Evolutionary conservation across 768 basidiomycete genomes (phyloP).

Genomic region (Mycena indigotica): DNA sequence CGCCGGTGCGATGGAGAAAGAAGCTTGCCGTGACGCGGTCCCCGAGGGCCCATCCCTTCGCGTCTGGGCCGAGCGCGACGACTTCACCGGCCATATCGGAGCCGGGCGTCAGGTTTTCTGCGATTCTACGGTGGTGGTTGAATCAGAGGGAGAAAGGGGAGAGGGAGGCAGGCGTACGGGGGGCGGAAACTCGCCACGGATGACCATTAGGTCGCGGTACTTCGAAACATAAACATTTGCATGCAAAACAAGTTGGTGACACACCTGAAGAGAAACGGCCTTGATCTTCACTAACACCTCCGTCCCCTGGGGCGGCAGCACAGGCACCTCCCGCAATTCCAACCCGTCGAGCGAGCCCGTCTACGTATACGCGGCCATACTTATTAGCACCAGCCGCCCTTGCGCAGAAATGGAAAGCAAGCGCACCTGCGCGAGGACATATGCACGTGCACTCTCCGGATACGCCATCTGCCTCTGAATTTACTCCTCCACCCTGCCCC

Average conservation of each 20-base stretch:
- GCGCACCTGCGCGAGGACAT: background rate
- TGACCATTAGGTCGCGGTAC: slow-evolving; percentile 54
- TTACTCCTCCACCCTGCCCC: no score
- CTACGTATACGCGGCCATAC: slow-evolving; percentile 6
- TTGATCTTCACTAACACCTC: slow-evolving; percentile 59
- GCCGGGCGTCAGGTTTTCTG: slow-evolving; percentile 36
- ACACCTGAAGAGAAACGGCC: slow-evolving; percentile 57
- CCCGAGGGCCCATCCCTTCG: slow-evolving; percentile 51
- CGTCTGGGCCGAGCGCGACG: slow-evolving; percentile 45
- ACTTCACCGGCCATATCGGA: slow-evolving; percentile 64
- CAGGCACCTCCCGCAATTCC: slow-evolving; percentile 24
- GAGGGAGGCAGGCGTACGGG: slow-evolving; percentile 24
- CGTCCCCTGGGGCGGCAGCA: slow-evolving; percentile 37
- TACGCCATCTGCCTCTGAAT: no score
- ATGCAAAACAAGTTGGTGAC: background rate
- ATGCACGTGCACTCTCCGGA: background rate
- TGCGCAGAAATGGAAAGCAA: background rate
- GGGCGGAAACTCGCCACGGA: slow-evolving; percentile 39
- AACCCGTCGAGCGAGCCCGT: slow-evolving; percentile 25
- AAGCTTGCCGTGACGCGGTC: slow-evolving; percentile 63
- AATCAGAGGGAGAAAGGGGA: background rate
- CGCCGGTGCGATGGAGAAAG: slow-evolving; percentile 47
- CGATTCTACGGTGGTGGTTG: slow-evolving; percentile 2
- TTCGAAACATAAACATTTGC: slow-evolving; percentile 13
- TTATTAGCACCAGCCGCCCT: background rate